Conservation (phyloP, 495 filamentous ascomycete genomes). For the Trichoderma parareesei region DNA sequence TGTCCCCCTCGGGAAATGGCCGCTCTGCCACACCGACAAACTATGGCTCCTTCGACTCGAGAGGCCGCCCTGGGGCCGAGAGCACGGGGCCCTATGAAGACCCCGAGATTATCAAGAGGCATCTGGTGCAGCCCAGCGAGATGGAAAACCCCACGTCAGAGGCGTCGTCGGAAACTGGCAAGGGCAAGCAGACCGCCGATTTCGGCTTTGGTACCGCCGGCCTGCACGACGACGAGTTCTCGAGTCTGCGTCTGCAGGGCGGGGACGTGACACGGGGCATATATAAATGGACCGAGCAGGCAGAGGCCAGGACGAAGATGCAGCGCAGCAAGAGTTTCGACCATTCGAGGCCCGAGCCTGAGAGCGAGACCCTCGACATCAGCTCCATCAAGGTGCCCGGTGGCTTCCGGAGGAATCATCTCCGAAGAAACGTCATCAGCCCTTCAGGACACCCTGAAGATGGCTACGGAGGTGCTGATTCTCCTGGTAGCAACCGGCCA, state of each 20-base stretch:
- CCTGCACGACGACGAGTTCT: conserved; percentile 69
- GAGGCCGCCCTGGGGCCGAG: conserved; percentile 21
- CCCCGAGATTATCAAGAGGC: conserved; percentile 70
- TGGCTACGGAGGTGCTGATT: conserved; percentile 26
- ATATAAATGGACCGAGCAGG: conserved; percentile 89
- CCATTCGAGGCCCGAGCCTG: conserved; percentile 62
- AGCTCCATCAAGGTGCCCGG: conserved; percentile 84
- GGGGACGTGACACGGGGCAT: conserved; percentile 91
- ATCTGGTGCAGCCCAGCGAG: conserved; percentile 64
- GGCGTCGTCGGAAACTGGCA: conserved; percentile 20
- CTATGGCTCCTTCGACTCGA: conserved; percentile 71
- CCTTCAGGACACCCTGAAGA: conserved; percentile 39
- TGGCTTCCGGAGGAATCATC: conserved; percentile 82
- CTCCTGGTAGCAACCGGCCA: conserved; percentile 37
- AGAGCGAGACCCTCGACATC: conserved; percentile 73
- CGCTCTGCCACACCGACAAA: conserved; percentile 49
- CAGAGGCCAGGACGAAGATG: conserved; percentile 47
- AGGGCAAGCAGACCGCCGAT: conserved; percentile 39
- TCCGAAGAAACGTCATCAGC: conserved; percentile 60
- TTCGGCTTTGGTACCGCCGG: conserved; percentile 30
- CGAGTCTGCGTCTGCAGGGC: conserved; percentile 82
- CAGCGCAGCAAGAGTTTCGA: conserved; percentile 83
- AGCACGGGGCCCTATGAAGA: conserved; percentile 56
- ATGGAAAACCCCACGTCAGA: conserved; percentile 19
- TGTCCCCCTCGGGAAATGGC: conserved; percentile 44